Conservation (phyloP, 805 yeast genomes). For the Saitoella complicata region DNA sequence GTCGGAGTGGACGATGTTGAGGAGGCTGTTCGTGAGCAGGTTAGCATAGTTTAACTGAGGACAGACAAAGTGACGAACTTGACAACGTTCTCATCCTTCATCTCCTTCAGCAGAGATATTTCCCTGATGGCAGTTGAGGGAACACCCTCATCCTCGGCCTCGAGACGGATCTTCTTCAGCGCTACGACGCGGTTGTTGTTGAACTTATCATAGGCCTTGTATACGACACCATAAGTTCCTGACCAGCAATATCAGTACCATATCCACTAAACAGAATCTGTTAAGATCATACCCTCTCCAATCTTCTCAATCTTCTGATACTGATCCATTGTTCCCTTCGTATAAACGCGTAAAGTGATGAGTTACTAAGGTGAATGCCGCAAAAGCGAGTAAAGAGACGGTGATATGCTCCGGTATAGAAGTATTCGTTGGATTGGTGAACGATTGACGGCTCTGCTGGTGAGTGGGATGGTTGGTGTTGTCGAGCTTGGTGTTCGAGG, state of each 20-base stretch:
- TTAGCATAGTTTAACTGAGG: background rate
- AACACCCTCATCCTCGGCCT: slow-evolving; percentile 95
- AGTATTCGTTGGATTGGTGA: no score
- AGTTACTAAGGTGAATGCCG: no score
- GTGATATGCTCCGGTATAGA: no score
- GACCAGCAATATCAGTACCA: background rate
- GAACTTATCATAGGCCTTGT: slow-evolving; percentile 79
- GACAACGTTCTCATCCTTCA: slow-evolving; percentile 64
- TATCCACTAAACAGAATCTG: background rate
- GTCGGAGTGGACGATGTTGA: slow-evolving; percentile 90
- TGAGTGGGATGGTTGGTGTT: no score
- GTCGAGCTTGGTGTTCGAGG: no score
- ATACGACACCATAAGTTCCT: slow-evolving; percentile 95
- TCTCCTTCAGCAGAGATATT: slow-evolving; percentile 81
- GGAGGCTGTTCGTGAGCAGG: slow-evolving; percentile 24
- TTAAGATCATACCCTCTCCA: slow-evolving; percentile 62
- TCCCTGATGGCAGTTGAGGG: slow-evolving; percentile 97
- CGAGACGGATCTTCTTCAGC: slow-evolving; percentile 82
- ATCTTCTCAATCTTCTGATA: slow-evolving; percentile 88
- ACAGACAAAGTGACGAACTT: background rate
- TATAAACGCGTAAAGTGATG: no score
- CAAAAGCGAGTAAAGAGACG: no score
- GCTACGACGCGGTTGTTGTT: slow-evolving; percentile 93
- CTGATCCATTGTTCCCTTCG: slow-evolving; percentile 47
- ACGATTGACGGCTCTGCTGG: no score